These are phyloP conservation scores for Phialemoniopsis sp. DNA, from an alignment of 2,329 filamentous ascomycete species.

Conservation along the genomic window DNA sequence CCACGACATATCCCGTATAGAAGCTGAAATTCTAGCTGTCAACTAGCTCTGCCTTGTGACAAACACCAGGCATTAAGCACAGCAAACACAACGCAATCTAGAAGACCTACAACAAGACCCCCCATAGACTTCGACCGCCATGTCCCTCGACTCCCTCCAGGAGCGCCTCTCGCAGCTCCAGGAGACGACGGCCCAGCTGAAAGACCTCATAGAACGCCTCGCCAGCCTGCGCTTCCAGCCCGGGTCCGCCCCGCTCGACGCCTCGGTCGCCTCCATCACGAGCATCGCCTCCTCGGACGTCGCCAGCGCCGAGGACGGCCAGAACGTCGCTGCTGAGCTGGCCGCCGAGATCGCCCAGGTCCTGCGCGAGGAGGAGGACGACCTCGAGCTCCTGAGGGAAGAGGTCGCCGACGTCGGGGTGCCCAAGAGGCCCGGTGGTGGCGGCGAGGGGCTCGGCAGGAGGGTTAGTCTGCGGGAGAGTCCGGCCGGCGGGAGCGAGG, in stretches of 20 bases:
- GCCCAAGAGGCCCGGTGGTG: slow-evolving; percentile 19
- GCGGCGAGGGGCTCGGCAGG: not conserved
- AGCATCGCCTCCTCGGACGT: slow-evolving; percentile 33
- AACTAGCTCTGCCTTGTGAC: too few relatives aligned
- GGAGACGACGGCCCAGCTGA: slow-evolving; percentile 56
- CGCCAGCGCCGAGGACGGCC: slow-evolving; percentile 37
- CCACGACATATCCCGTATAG: too few relatives aligned
- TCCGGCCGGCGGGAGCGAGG: slow-evolving; percentile 42
- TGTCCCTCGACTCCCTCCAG: slow-evolving; percentile 59
- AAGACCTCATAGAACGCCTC: slow-evolving; percentile 56
- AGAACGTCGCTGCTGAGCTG: slow-evolving; percentile 64
- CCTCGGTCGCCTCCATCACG: too few relatives aligned
- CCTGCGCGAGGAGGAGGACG: slow-evolving; percentile 75
- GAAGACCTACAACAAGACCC: slow-evolving; percentile 4
- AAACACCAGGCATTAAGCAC: too few relatives aligned
- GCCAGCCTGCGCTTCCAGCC: slow-evolving; percentile 54
- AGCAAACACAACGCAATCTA: too few relatives aligned
- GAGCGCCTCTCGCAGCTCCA: slow-evolving; percentile 55
- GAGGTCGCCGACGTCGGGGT: slow-evolving; percentile 68
- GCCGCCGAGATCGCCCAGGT: slow-evolving; percentile 75
- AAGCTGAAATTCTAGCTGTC: too few relatives aligned
- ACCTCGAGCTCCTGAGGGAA: slow-evolving; percentile 74
- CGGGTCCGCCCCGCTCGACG: slow-evolving; percentile 48
- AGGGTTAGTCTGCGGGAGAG: not conserved
- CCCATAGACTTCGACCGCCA: slow-evolving; percentile 16